Evolutionary conservation across 148 eudicot genomes (phyloP).

Genomic region (Rhododendron vialii): DNA sequence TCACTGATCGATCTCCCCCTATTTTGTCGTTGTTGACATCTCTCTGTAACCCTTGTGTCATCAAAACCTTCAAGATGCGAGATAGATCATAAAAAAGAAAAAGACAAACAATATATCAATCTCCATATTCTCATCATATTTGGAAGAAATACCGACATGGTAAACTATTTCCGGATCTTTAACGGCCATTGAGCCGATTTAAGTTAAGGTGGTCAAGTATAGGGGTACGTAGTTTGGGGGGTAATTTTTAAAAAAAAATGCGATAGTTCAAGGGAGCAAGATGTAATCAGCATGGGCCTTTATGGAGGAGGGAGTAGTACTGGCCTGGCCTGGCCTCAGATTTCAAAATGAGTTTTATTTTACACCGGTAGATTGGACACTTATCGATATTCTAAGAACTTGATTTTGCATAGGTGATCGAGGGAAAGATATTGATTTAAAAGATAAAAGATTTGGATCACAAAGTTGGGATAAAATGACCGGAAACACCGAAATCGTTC

Average conservation of each 20-base stretch:
- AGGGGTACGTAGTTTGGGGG: background rate
- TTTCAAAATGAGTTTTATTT: no score
- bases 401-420: no score
- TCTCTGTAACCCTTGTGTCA: background rate
- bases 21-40: background rate
- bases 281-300: background rate
- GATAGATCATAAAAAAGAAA: no score
- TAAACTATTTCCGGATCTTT: no score
- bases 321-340: no score
- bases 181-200: background rate
- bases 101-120: background rate
- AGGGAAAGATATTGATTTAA: no score
- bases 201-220: background rate
- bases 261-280: background rate
- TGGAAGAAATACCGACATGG: background rate
- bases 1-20: background rate
- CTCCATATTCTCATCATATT: background rate
- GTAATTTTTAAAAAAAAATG: background rate
- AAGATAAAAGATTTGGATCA: no score
- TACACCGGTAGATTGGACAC: no score
- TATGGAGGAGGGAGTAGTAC: no score
- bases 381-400: no score
- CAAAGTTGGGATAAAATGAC: no score
- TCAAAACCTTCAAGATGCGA: background rate
- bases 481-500: no score